Evolutionary conservation across 768 basidiomycete genomes (phyloP).

Genomic region (Leccinum ochraceum): DNA sequence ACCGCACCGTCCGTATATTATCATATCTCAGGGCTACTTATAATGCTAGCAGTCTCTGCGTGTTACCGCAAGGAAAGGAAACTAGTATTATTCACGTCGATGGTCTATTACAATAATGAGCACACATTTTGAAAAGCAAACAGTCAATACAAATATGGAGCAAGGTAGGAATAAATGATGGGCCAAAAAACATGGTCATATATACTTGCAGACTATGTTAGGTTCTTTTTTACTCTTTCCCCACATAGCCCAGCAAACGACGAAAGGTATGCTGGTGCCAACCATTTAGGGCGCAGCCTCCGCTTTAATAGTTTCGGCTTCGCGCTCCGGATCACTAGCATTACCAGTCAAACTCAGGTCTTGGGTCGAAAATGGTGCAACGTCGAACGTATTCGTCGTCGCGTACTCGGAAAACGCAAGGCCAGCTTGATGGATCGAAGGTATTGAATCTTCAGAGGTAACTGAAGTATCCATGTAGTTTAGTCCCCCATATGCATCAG

Average conservation of each 20-base stretch:
- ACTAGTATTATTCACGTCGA: constrained; percentile 33
- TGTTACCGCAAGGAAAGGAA: constrained; percentile 16
- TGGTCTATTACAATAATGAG: constrained; percentile 39
- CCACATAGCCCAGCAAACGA: constrained; percentile 30
- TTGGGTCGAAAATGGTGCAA: constrained; percentile 62
- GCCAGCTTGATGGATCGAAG: constrained; percentile 58
- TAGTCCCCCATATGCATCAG: constrained; percentile 69
- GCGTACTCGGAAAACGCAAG: constrained; percentile 74
- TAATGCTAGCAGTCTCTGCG: constrained; percentile 17
- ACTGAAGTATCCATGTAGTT: constrained; percentile 76
- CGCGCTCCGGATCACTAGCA: constrained; percentile 60
- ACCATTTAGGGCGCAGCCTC: constrained; percentile 47
- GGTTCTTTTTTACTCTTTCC: constrained; percentile 14
- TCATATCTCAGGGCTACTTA: constrained; percentile 22
- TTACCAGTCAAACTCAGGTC: constrained; percentile 63
- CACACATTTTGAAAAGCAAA: constrained; percentile 36
- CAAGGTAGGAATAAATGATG: constrained; percentile 41
- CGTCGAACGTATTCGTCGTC: constrained; percentile 67
- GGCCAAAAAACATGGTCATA: constrained; percentile 32
- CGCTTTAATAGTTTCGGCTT: constrained; percentile 65
- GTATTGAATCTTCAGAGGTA: constrained; percentile 63
- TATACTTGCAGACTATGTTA: constrained; percentile 34
- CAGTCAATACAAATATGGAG: constrained; percentile 38
- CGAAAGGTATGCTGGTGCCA: constrained; percentile 20
- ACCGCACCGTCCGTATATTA: constrained; percentile 16